phyloP scores from a whole-genome alignment of 805 yeast genomes.

The Pichia heedii region DNA sequence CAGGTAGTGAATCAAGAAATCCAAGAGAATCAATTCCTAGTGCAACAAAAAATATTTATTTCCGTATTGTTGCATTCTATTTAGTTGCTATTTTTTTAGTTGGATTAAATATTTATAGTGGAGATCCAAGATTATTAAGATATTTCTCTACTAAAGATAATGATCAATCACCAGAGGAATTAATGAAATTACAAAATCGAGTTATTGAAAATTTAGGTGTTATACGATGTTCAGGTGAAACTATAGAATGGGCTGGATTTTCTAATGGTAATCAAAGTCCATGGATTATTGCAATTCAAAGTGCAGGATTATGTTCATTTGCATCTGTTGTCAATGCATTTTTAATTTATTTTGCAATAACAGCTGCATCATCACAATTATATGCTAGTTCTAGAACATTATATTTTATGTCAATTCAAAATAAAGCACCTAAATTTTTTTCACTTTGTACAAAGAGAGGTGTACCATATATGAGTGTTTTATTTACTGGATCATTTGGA shows the following conservation, averaged over 20 bases:
- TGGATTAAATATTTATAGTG: slow-evolving; percentile 65
- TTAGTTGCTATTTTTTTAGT: slow-evolving; percentile 58
- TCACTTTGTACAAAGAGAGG: slow-evolving; percentile 54
- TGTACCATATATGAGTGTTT: slow-evolving; percentile 64
- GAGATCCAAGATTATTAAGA: slow-evolving; percentile 63
- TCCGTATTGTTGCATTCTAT: slow-evolving; percentile 59
- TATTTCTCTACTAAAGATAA: slow-evolving; percentile 33
- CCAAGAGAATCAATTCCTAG: slow-evolving; percentile 71
- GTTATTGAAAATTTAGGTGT: slow-evolving; percentile 23
- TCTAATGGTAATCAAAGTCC: slow-evolving; percentile 46
- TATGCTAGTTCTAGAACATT: slow-evolving; percentile 55
- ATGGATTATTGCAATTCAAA: slow-evolving; percentile 47
- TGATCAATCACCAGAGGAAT: slow-evolving; percentile 12
- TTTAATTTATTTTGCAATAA: slow-evolving; percentile 44
- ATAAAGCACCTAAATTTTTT: slow-evolving; percentile 54
- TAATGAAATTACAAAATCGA: slow-evolving; percentile 9
- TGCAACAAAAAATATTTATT: slow-evolving; percentile 67
- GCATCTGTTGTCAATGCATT: slow-evolving; percentile 45
- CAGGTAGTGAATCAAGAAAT: slow-evolving; percentile 79
- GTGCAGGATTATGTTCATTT: slow-evolving; percentile 41
- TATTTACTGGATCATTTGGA: slow-evolving; percentile 55
- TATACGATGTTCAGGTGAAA: slow-evolving; percentile 17
- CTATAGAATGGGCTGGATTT: slow-evolving; percentile 28
- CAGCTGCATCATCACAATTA: slow-evolving; percentile 49
- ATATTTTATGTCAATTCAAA: slow-evolving; percentile 44